Base-by-base conservation (phyloP, 2,329 filamentous ascomycete genomes). In the Botrytis byssoidea region DNA sequence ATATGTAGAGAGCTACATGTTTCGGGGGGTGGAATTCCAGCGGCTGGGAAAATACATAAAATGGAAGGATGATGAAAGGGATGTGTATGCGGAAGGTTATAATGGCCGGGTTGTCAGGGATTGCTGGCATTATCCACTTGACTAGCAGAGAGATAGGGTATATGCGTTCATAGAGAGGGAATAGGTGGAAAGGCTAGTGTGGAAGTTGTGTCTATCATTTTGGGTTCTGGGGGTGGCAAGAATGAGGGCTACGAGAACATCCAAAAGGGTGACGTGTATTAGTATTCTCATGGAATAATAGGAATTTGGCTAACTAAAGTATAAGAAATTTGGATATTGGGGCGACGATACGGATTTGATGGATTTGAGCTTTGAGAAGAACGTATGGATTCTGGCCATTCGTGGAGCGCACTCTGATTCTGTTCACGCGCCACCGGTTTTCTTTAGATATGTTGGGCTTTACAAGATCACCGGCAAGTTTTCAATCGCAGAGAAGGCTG, bases 361-460 rank as follows among this genome's bases (percentile, higher is more conserved):
- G 20, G 82, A 83, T 1, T 84, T 83, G 4, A 77, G 78, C 20
- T 10, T 59, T 20, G 72, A 78, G 4, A 81, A 77, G 2, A 79
- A 82, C 2, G 78, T 83, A 4, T 82, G 83, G 0, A 83, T 90
- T 4, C 83, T 88, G 2, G 84, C 90, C 5, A 82, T 90, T 9
- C 84, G 88, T 2, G 85, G 84, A 0, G 77, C 79, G 7, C 83
- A 85, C 29, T 76, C 77, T 32, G 73, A 76, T 4, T 81, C 78
- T 0, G 78, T 76, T 35, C 87, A 84, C 71, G 82, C 85, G 0
- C 88, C 88, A 0, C 74, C 78, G 1, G 74, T 81, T 16, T 88
- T 88, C 0, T 82, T 87, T n/a, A 81, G 88, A 2, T 90, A 90
- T 70, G 88, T 90, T 78, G 88, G 88, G 0, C 78, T 90, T 0